phyloP scores from a whole-genome alignment of 495 filamentous ascomycete species.

The Hypomontagnella monticulosa region DNA sequence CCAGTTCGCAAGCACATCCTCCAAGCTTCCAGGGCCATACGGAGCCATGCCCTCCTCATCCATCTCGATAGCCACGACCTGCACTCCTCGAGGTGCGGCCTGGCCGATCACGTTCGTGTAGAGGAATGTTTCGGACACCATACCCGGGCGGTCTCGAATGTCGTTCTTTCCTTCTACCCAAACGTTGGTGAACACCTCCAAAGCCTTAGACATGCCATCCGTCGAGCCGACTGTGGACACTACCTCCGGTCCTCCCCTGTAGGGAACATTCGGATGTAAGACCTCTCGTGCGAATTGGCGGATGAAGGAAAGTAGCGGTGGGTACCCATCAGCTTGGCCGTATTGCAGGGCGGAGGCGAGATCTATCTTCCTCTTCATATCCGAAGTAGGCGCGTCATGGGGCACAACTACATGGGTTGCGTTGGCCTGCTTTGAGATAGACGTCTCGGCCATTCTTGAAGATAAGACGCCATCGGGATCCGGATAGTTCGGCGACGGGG shows the following conservation, averaged over 20 bases:
- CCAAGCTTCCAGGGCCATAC: constrained; percentile 73
- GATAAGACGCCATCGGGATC: constrained; percentile 45
- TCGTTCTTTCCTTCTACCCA: constrained; percentile 76
- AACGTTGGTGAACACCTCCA: constrained; percentile 75
- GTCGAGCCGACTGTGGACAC: constrained; percentile 81
- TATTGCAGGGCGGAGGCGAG: constrained; percentile 87
- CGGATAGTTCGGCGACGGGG: constrained; percentile 69
- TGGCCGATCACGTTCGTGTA: constrained; percentile 80
- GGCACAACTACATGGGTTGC: constrained; percentile 73
- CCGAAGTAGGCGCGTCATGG: constrained; percentile 63
- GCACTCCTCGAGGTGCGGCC: constrained; percentile 72
- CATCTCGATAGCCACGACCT: constrained; percentile 74
- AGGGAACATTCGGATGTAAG: constrained; percentile 83
- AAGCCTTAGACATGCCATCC: constrained; percentile 81
- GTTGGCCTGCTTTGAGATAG: constrained; percentile 32
- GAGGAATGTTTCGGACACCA: constrained; percentile 80
- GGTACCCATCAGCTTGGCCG: constrained; percentile 79
- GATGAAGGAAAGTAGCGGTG: constrained; percentile 76
- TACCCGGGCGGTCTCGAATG: constrained; percentile 71
- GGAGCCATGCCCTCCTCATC: constrained; percentile 80
- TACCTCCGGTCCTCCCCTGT: constrained; percentile 77
- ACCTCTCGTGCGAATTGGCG: constrained; percentile 78
- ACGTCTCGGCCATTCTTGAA: constrained; percentile 26
- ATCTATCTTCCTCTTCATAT: constrained; percentile 76
- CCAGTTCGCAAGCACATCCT: constrained; percentile 84